Percentiles rank a stretch among this genome's conserved stretches.
phyloP scores from a whole-genome alignment of 2,329 filamentous ascomycete species.

The Pezicula neosporulosa region DNA sequence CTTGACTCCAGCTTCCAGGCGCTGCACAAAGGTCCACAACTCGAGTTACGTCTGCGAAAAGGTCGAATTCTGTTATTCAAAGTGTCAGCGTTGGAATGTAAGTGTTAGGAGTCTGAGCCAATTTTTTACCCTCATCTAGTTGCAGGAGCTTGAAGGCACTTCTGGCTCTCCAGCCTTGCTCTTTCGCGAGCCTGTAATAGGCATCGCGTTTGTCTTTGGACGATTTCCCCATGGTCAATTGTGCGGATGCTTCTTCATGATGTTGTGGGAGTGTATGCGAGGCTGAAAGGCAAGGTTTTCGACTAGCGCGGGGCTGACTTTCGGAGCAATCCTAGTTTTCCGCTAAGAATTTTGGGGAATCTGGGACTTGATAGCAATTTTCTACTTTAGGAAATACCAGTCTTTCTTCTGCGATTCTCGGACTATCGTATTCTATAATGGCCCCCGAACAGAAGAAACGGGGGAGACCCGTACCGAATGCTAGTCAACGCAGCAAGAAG shows the following conservation, averaged over 20 bases:
- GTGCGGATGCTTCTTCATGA: neutral
- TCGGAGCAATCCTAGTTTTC: neutral
- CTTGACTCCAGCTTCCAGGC: conserved; percentile 95
- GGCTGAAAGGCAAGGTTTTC: conserved; percentile 16
- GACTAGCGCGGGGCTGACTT: conserved; percentile 14
- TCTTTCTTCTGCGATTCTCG: neutral
- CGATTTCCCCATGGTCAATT: conserved; percentile 72
- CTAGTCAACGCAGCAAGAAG: conserved; percentile 25
- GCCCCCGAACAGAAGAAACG: conserved; percentile 25
- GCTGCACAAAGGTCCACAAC: conserved; percentile 96
- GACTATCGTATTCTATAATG: conserved; percentile 14
- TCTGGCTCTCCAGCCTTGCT: conserved; percentile 95
- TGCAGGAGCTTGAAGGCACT: conserved; percentile 97
- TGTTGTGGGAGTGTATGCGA: conserved; percentile 7
- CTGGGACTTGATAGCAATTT: neutral
- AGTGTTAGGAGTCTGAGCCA: conserved; percentile 1
- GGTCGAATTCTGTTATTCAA: conserved; percentile 70
- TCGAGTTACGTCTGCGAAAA: conserved; percentile 84
- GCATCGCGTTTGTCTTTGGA: conserved; percentile 98
- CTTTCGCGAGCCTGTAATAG: conserved; percentile 96
- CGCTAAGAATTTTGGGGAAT: neutral
- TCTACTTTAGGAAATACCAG: neutral
- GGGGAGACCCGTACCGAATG: conserved; percentile 16
- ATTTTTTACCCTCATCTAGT: conserved; percentile 67
- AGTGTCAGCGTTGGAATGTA: neutral